These are phyloP conservation scores for Tricholoma sp. DNA, from an alignment of 768 basidiomycete genomes.

Conservation along the genomic window DNA sequence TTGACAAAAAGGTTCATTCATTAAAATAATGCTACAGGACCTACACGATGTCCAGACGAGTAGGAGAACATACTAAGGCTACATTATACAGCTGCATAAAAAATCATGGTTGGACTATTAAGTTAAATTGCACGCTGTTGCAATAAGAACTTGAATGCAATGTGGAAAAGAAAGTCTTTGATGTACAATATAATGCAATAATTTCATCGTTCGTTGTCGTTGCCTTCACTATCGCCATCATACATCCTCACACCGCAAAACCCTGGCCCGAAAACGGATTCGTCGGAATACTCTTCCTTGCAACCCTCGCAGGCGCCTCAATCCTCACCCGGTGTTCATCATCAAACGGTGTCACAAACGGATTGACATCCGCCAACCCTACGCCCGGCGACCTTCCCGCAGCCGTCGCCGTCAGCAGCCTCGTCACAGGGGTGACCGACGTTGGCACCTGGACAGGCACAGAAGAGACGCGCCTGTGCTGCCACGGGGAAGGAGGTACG, in stretches of 20 bases:
- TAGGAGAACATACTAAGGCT: not conserved
- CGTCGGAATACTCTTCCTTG: constrained; percentile 42
- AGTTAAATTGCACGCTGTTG: not conserved
- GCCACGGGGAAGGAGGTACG: constrained; percentile 2
- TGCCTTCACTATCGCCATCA: not conserved
- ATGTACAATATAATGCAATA: not conserved
- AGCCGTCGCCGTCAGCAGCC: constrained; percentile 39
- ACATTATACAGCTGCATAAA: not conserved
- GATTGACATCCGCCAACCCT: constrained; percentile 28
- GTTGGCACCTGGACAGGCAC: constrained; percentile 15
- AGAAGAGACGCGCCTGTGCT: constrained; percentile 20
- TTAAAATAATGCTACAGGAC: not conserved
- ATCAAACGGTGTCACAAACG: constrained; percentile 79
- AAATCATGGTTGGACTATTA: not conserved
- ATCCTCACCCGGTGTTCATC: constrained; percentile 48
- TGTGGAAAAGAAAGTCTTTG: not conserved
- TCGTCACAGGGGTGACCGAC: constrained; percentile 34
- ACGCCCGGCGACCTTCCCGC: constrained; percentile 32
- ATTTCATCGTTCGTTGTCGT: not conserved
- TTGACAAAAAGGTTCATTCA: not conserved
- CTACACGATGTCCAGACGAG: not conserved
- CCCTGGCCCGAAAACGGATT: constrained; percentile 40
- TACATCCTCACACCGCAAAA: constrained; percentile 1
- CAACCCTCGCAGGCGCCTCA: constrained; percentile 12
- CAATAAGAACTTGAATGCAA: not conserved